Evolutionary conservation across 2,329 filamentous ascomycete species (phyloP).

Genomic region (Penicillium italicum): DNA sequence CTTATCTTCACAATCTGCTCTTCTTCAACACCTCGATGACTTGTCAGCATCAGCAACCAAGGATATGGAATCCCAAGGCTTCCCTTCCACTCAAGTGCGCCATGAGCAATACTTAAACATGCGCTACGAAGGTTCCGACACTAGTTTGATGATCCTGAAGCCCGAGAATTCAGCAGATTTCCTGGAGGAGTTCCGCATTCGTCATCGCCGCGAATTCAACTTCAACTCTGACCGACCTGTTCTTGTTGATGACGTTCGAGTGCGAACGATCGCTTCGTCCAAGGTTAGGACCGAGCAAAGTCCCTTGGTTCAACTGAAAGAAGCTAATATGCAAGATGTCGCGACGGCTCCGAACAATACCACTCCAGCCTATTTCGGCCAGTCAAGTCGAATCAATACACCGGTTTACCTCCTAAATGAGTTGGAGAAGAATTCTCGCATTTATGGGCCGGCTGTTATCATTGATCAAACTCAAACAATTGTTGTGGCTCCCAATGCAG

Average conservation of each 20-base stretch:
- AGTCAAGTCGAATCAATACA: conserved; percentile 30
- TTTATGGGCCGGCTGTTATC: conserved; percentile 71
- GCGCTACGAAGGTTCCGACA: conserved; percentile 51
- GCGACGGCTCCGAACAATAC: conserved; percentile 52
- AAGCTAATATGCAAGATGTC: conserved; percentile 53
- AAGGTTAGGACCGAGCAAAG: conserved; percentile 60
- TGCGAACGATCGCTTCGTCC: conserved; percentile 72
- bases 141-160: conserved; percentile 51
- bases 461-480: conserved; percentile 76
- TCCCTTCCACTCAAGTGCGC: conserved; percentile 39
- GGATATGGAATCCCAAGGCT: conserved; percentile 46
- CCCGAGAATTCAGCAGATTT: conserved; percentile 78
- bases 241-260: conserved; percentile 83
- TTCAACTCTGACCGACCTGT: conserved; percentile 83
- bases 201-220: conserved; percentile 88
- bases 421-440: conserved; percentile 32
- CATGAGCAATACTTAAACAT: conserved; percentile 48
- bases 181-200: conserved; percentile 74
- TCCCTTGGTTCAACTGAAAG: conserved; percentile 64
- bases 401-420: conserved; percentile 37
- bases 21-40: conserved; percentile 70
- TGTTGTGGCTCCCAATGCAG: conserved; percentile 74
- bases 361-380: conserved; percentile 37
- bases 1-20: conserved; percentile 37
- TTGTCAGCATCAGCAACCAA: conserved; percentile 60